These are phyloP conservation scores for Wickerhamia fluorescens DNA, from an alignment of 805 yeast species.

Conservation along the genomic window DNA sequence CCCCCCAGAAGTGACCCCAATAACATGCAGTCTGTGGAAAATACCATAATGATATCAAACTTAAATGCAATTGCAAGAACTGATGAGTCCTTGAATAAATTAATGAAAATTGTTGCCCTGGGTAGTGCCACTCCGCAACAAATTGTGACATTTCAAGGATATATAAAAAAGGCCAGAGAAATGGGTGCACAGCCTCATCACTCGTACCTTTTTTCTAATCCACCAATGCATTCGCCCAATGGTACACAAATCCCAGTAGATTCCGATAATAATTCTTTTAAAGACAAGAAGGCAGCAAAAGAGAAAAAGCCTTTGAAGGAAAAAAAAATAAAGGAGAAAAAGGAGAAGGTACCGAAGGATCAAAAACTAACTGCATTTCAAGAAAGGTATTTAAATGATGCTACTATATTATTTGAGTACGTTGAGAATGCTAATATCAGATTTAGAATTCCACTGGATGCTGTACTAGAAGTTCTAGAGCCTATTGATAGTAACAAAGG, in stretches of 20 bases:
- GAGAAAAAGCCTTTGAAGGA: slow-evolving; percentile 14
- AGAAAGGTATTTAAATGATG: slow-evolving; percentile 58
- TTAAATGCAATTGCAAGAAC: slow-evolving; percentile 74
- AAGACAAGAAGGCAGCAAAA: slow-evolving; percentile 6
- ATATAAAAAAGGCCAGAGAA: slow-evolving; percentile 69
- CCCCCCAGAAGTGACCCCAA: slow-evolving; percentile 11
- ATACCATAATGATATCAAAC: slow-evolving; percentile 77
- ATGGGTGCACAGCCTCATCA: slow-evolving; percentile 56
- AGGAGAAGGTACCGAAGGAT: slow-evolving; percentile 30
- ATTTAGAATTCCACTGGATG: slow-evolving; percentile 66
- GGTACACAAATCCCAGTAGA: slow-evolving; percentile 4
- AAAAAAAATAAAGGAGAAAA: slow-evolving; percentile 11
- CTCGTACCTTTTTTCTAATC: slow-evolving; percentile 18
- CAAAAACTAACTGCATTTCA: slow-evolving; percentile 70
- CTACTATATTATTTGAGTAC: slow-evolving; percentile 79
- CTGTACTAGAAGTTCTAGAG: slow-evolving; percentile 56
- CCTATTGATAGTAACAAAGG: slow-evolving; percentile 3
- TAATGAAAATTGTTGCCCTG: slow-evolving; percentile 83
- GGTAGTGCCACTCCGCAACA: slow-evolving; percentile 71
- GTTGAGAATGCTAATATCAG: slow-evolving; percentile 72
- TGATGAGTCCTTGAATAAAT: slow-evolving; percentile 56
- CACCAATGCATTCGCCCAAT: slow-evolving; percentile 5
- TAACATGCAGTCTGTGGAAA: slow-evolving; percentile 51
- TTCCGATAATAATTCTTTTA: slow-evolving; percentile 1
- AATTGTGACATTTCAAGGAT: slow-evolving; percentile 70